These are phyloP conservation scores for Tephrocybe sp. DNA, from an alignment of 768 basidiomycete species.

Conservation along the genomic window DNA sequence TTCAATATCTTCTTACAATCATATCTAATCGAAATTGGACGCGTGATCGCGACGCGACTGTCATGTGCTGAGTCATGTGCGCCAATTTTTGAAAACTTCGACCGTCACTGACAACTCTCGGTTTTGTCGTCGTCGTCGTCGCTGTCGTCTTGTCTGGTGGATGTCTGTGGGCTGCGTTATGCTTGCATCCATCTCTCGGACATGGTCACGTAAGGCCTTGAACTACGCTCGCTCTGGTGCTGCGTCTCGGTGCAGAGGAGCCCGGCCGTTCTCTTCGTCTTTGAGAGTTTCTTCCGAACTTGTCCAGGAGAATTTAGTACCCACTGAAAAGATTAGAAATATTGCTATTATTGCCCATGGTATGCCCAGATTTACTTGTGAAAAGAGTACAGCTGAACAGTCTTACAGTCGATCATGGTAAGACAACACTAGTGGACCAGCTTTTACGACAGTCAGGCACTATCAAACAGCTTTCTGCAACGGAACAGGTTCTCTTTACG, in stretches of 20 bases:
- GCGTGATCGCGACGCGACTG: slow-evolving; percentile 6
- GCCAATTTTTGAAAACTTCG: neutral
- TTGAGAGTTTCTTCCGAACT: slow-evolving; percentile 22
- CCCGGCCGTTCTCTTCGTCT: slow-evolving; percentile 16
- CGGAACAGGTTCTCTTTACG: slow-evolving; percentile 34
- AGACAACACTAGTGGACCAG: slow-evolving; percentile 54
- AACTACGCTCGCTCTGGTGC: neutral
- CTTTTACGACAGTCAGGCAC: slow-evolving; percentile 51
- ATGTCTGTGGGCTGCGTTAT: slow-evolving; percentile 4
- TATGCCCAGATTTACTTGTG: slow-evolving; percentile 20
- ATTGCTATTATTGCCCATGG: slow-evolving; percentile 55
- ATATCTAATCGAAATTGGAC: neutral
- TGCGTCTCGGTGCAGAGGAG: neutral
- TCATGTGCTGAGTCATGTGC: neutral
- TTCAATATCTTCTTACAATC: neutral
- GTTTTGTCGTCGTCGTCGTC: neutral
- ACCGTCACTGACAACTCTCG: neutral
- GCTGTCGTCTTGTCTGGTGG: neutral
- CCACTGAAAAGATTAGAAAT: slow-evolving; percentile 43
- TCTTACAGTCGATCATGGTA: slow-evolving; percentile 48
- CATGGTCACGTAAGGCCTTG: neutral
- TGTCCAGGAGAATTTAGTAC: slow-evolving; percentile 24
- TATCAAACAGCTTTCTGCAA: slow-evolving; percentile 37
- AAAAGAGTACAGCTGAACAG: neutral
- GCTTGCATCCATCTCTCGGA: slow-evolving; percentile 6